Evolutionary conservation across 345 rosid species (phyloP).

Genomic region (Turnera subulata): DNA sequence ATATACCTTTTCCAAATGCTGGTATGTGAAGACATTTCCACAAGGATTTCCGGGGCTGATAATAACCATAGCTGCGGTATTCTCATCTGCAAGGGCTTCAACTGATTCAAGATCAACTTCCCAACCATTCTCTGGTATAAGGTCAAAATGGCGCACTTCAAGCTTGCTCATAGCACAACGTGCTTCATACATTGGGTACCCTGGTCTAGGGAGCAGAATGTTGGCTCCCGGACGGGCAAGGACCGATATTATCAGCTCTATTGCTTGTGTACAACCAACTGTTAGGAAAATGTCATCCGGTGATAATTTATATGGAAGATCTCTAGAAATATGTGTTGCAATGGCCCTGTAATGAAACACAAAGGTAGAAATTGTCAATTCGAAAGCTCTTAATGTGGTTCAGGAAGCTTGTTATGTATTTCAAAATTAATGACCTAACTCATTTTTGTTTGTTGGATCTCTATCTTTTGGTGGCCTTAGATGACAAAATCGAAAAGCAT

Average conservation of each 20-base stretch:
- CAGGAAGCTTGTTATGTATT: no score
- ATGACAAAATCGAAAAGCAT: no score
- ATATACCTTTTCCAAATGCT: conserved; percentile 46
- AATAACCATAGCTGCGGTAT: conserved; percentile 51
- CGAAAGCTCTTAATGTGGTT: no score
- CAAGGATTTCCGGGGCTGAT: conserved; percentile 52
- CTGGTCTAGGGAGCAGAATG: conserved; percentile 42
- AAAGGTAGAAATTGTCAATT: no score
- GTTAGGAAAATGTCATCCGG: conserved; percentile 49
- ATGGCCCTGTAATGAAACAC: conserved; percentile 56
- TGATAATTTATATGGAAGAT: conserved; percentile 46
- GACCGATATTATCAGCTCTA: conserved; percentile 38
- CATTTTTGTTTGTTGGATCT: no score
- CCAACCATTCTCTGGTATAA: conserved; percentile 55
- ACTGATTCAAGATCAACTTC: conserved; percentile 53
- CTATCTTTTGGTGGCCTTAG: no score
- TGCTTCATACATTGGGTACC: conserved; percentile 45
- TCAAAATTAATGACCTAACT: no score
- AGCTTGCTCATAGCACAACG: conserved; percentile 24
- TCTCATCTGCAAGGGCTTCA: conserved; percentile 54
- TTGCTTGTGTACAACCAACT: conserved; percentile 52
- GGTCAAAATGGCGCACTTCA: conserved; percentile 52
- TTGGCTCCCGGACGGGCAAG: conserved; percentile 52
- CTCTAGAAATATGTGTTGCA: conserved; percentile 43
- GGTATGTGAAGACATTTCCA: conserved; percentile 42